Base-by-base conservation (phyloP, 441 rosid genomes). In the Adansonia madagascariensis region DNA sequence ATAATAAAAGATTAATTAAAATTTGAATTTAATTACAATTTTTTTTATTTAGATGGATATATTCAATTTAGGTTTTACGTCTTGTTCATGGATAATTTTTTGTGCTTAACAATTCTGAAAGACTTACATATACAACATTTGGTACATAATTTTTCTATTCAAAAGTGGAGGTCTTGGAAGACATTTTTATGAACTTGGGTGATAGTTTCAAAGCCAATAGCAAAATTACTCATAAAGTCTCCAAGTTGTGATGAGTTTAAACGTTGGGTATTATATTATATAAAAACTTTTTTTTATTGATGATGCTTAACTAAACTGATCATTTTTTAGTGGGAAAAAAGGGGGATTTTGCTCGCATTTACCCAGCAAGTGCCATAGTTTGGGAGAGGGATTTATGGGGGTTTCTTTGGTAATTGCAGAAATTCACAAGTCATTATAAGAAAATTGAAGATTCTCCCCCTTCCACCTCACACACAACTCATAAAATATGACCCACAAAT, bases 381-480 rank as follows among this genome's bases (percentile, higher is more conserved):
- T 1, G 64, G 76, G 35, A 27, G 69, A 22, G 75, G 50, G 50
- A 74, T 77, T 49, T 74, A 35, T 46, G 35, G 56, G 82, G 86
- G 82, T 56, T 74, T 73, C 12, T 68, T 83, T 75, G 84, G 89
- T 85, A 86, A 86, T 82, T 85, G 83, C 84, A 82, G 52, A 71
- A 75, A 86, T 84, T 88, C 96, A 91, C 91, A 81, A 89, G 91
- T 71, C 79, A 71, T 53, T 77, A 49, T 79, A 78, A 85, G 81
- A 81, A 82, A 81, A 80, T 75, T 83, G 84, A 83, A 81, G 89
- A 81, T 87, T 88, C 88, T 82, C 82, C 75, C 88, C 88, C 85
- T 86, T 87, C 88, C 91, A 89, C 89, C 89, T 68, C 89, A 85
- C 64, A 87, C 71, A 82, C 87, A 43, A 43, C 49, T 66, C 49